Percentiles rank a stretch among this genome's conserved stretches.
phyloP scores from a whole-genome alignment of 2,329 filamentous ascomycete genomes.

The Talaromyces sp. region DNA sequence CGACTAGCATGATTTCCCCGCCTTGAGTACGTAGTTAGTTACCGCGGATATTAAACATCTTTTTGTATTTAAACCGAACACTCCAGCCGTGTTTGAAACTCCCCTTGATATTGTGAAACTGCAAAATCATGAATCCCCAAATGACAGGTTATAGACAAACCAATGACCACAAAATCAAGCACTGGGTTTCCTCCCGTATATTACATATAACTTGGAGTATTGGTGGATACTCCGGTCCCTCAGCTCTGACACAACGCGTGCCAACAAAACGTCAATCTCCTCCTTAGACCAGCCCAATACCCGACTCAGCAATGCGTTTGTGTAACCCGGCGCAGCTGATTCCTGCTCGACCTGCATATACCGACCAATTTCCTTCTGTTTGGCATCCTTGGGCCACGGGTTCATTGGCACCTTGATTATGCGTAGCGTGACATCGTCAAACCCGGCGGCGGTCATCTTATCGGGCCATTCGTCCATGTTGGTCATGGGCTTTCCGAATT shows the following conservation, averaged over 20 bases:
- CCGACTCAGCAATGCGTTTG: constrained; percentile 26
- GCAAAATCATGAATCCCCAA: too few relatives aligned
- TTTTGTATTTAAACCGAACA: too few relatives aligned
- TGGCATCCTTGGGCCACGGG: constrained; percentile 45
- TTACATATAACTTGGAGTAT: constrained; percentile 29
- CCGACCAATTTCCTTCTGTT: constrained; percentile 39
- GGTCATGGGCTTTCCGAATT: constrained; percentile 30
- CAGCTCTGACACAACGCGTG: constrained; percentile 35
- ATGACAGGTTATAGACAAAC: too few relatives aligned
- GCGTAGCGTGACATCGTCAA: not conserved
- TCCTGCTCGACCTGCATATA: constrained; percentile 27
- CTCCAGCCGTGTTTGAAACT: too few relatives aligned
- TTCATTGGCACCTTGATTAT: constrained; percentile 42
- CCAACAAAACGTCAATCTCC: constrained; percentile 35
- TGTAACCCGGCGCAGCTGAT: constrained; percentile 27
- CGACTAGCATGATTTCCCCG: too few relatives aligned
- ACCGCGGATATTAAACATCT: too few relatives aligned
- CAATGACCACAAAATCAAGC: not conserved
- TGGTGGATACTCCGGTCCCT: constrained; percentile 33
- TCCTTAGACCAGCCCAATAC: constrained; percentile 32
- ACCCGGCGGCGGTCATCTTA: constrained; percentile 6
- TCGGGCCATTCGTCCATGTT: constrained; percentile 13
- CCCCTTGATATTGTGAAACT: too few relatives aligned
- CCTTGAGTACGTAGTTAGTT: too few relatives aligned
- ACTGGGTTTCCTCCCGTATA: constrained; percentile 25